Evolutionary conservation across 495 filamentous ascomycete species (phyloP), one percentile per base, ranked within the genome.

Genomic region (Lophiostoma macrostomum): DNA sequence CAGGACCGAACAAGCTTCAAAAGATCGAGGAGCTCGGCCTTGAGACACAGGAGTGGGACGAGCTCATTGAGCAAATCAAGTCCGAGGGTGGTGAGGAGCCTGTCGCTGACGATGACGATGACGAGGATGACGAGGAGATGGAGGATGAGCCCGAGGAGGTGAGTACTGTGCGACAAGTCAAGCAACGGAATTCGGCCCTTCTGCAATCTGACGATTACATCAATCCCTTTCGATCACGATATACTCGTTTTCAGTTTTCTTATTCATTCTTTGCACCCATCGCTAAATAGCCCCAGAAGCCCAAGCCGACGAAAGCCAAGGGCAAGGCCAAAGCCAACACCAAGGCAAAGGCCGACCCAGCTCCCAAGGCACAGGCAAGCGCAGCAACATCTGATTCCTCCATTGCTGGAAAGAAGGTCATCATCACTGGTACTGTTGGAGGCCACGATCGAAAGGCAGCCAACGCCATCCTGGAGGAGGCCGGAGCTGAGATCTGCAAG

Each of bases 11-110:
- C 18, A 57, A 57, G 46, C 46, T 57, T 10, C 45, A 50, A 31
- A 57, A 57, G 45, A 50, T 50, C 24, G 53, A 57, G 38, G 5
- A 43, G 18, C 37, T 57, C 19, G 46, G 53, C 19, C 19, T 50
- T 20, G 53, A 57, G 30, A 36, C 46, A 4, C 36, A 19, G 14
- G 38, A 57, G 13, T 57, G 53, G 53, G 38, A 57, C 39, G 53
- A 57, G 18, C 12, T 57, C 29, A 50, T 57, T 29, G 46, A 50
- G 20, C 45, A 57, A 22, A 57, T 57, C 37, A 57, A 50, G 29
- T 36, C 10, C 28, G 53, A 50, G 5, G 45, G 39, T 7, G 24
- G 27, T 45, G 46, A 38, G 4, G 45, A 12, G 14, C 24, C 38
- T n/a, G 36, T 14, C 5, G 36, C 10, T 35, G 46, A 28, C 6